Evolutionary conservation across 2,329 filamentous ascomycete genomes (phyloP).

Genomic region (Thermoascus crustaceus): DNA sequence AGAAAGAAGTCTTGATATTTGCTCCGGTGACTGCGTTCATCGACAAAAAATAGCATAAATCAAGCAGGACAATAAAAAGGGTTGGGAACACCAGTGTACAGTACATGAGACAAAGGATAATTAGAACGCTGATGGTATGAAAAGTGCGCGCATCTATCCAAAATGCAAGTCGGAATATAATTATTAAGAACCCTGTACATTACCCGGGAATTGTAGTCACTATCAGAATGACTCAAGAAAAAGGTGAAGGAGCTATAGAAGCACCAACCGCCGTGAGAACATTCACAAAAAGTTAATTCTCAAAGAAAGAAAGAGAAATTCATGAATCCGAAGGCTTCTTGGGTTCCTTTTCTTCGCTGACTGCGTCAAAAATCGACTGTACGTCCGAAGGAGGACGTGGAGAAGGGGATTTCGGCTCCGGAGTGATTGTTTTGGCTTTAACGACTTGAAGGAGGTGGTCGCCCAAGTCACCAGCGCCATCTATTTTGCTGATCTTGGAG

Average conservation of each 20-base stretch:
- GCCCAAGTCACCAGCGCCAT: conserved; percentile 68
- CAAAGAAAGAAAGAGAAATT: not conserved
- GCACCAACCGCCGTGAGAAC: too few relatives aligned
- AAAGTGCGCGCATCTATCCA: too few relatives aligned
- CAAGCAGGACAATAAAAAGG: not conserved
- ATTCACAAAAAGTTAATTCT: not conserved
- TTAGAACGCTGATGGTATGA: too few relatives aligned
- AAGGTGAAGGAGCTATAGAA: too few relatives aligned
- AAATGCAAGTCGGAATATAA: too few relatives aligned
- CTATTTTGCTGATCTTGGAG: conserved; percentile 63
- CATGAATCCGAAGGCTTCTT: not conserved
- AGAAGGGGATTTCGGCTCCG: conserved; percentile 6
- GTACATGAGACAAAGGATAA: not conserved
- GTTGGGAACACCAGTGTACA: not conserved
- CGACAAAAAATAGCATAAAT: not conserved
- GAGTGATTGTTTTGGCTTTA: conserved; percentile 27
- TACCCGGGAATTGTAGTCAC: too few relatives aligned
- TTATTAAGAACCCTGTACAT: too few relatives aligned
- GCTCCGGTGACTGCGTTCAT: not conserved
- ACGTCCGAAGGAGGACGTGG: conserved; percentile 2
- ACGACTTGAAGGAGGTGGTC: conserved; percentile 53
- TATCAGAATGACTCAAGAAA: too few relatives aligned
- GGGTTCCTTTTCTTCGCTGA: conserved; percentile 2
- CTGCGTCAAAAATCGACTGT: not conserved
- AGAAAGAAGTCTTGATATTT: not conserved